Evolutionary conservation across 441 rosid species (phyloP), one percentile per base, ranked within the genome.

Genomic region (Erodium moschatum): DNA sequence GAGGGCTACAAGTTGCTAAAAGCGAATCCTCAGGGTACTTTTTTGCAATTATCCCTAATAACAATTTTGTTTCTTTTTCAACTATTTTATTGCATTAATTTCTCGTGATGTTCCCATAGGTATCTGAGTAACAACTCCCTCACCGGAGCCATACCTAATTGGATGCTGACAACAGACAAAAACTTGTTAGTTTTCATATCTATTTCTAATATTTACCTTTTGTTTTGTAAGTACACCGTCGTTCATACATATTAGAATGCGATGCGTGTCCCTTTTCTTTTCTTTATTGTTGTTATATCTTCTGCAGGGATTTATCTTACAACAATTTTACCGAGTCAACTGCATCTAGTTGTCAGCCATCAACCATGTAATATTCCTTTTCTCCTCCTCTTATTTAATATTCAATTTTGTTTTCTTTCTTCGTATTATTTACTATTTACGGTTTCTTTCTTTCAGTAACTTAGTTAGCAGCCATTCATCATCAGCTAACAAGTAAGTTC

Each of bases 221-320:
- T 24, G 27, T 24, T 24, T 24, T 24, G 27, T 24, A 24, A 24
- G 27, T 24, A 24, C 27, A 24, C 27, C 27, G 27, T 24, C 2
- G 27, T 2, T 24, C 27, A 24, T 24, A 24, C 27, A 24, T 24
- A 24, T 24, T 24, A 33, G 38, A 33, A 33, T 3, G 38, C 4
- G 1, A 33, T 33, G 27, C 27, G 2, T 24, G 27, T 33, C 6
- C 6, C 38, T 33, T 33, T 42, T 42, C 48, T 42, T 42, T 8
- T 42, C 13, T 11, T 42, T 42, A 42, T 42, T 11, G 48, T 42
- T 42, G 48, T 42, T 42, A 42, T 42, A 2, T 48, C 24, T 31
- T 12, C 67, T 76, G 66, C 89, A 94, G 98, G 7, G 98, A 94
- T 79, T 75, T 91, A 66, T 94, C 98, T 66, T 86, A 88, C 81